Conservation (phyloP, 495 filamentous ascomycete genomes). For the Penicillium egyptiacum region DNA sequence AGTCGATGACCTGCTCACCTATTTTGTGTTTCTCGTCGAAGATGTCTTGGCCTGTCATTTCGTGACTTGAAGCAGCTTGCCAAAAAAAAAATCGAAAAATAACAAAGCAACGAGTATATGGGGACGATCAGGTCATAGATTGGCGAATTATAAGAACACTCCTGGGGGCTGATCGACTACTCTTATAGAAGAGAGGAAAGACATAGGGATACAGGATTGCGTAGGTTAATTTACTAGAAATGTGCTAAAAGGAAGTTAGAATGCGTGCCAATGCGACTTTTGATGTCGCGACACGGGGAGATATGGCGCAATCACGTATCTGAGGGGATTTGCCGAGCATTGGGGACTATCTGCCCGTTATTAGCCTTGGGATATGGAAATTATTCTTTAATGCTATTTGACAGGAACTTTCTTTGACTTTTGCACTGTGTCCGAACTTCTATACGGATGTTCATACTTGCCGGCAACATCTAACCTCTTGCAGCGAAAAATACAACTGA, state of each 20-base stretch:
- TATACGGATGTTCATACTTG: neutral
- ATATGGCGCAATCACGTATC: slow-evolving; percentile 29
- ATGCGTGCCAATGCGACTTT: neutral
- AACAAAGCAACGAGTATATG: neutral
- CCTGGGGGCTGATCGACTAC: neutral
- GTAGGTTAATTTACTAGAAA: neutral
- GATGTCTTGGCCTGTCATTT: slow-evolving; percentile 1
- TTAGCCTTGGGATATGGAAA: too few relatives aligned
- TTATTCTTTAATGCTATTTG: too few relatives aligned
- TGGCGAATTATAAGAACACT: neutral
- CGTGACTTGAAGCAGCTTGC: neutral
- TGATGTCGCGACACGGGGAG: slow-evolving; percentile 24
- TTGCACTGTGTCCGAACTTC: too few relatives aligned
- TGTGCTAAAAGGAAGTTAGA: neutral
- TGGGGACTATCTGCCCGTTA: too few relatives aligned
- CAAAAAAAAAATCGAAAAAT: neutral
- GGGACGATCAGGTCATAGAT: neutral
- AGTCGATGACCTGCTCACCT: slow-evolving; percentile 14
- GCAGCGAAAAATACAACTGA: too few relatives aligned
- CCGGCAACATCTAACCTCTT: too few relatives aligned
- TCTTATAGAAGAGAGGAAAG: slow-evolving; percentile 1
- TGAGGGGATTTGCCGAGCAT: slow-evolving; percentile 8
- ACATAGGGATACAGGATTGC: neutral
- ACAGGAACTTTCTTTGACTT: too few relatives aligned
- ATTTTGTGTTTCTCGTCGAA: slow-evolving; percentile 14